These are phyloP conservation scores for Syncephalastrum monosporum DNA, from an alignment of 371 early-diverging fungal genomes.

Conservation along the genomic window DNA sequence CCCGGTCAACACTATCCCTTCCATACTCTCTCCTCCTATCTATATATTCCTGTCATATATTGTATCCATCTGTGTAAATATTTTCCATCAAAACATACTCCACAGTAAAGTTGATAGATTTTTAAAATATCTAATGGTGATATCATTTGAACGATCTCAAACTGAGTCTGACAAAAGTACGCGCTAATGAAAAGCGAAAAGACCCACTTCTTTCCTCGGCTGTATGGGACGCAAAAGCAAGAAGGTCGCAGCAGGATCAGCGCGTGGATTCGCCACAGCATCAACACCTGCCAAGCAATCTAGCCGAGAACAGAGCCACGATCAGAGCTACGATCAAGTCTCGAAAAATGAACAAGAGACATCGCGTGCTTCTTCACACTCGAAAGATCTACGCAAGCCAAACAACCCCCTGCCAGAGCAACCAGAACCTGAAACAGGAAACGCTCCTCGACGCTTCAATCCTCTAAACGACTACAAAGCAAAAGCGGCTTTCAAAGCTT, in stretches of 20 bases:
- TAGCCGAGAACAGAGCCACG: background rate
- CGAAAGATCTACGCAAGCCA: background rate
- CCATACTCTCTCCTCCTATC: background rate
- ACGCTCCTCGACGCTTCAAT: slow-evolving; percentile 6
- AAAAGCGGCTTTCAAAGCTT: slow-evolving; percentile 1
- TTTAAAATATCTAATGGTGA: too few relatives aligned
- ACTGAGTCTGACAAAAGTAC: too few relatives aligned
- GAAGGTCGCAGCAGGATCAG: slow-evolving; percentile 1
- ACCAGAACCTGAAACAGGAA: slow-evolving; percentile 6
- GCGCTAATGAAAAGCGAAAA: too few relatives aligned
- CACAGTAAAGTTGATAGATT: too few relatives aligned
- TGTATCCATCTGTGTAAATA: too few relatives aligned
- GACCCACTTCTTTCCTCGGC: too few relatives aligned
- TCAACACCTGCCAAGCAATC: slow-evolving; percentile 4
- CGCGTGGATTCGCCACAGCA: slow-evolving; percentile 14
- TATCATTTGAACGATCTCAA: too few relatives aligned
- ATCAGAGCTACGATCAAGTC: background rate
- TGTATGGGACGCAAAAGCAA: slow-evolving; percentile 5
- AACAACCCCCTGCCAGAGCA: slow-evolving; percentile 5
- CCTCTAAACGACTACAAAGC: slow-evolving; percentile 12
- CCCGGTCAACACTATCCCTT: background rate
- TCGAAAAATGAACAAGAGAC: slow-evolving; percentile 3
- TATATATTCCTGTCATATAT: background rate
- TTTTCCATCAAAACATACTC: too few relatives aligned
- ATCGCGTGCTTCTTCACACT: background rate